phyloP scores from a whole-genome alignment of 164 flowering plant genomes.

The Chloranthus sessilifolius region DNA sequence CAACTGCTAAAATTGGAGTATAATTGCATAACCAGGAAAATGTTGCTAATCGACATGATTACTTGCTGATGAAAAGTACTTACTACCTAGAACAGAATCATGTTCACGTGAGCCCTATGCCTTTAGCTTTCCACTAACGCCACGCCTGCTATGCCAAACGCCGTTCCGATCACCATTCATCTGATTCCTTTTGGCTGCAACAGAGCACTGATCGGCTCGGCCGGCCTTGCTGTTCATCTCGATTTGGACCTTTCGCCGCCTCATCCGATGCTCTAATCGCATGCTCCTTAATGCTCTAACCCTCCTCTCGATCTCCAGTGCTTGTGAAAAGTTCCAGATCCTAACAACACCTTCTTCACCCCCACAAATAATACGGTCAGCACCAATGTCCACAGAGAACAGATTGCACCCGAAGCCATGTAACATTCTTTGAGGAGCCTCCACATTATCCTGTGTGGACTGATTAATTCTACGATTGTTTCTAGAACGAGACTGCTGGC shows the following conservation, averaged over 20 bases:
- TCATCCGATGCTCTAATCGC: constrained; percentile 74
- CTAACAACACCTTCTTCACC: constrained; percentile 87
- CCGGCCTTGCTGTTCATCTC: constrained; percentile 49
- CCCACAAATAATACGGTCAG: constrained; percentile 80
- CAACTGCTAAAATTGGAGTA: no score
- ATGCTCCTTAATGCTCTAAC: constrained; percentile 57
- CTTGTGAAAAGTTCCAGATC: constrained; percentile 89
- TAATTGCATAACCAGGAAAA: no score
- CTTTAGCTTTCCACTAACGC: constrained; percentile 54
- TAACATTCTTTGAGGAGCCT: constrained; percentile 91
- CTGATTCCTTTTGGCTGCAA: constrained; percentile 70
- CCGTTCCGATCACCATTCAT: constrained; percentile 40
- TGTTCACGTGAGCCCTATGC: no score
- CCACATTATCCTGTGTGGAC: constrained; percentile 18
- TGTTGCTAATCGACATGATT: constrained; percentile 6
- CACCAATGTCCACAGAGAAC: constrained; percentile 71
- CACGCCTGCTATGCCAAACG: constrained; percentile 52
- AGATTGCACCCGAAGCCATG: constrained; percentile 73
- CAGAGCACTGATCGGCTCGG: constrained; percentile 52
- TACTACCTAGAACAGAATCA: no score
- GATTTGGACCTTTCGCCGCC: constrained; percentile 51
- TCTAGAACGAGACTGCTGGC: constrained; percentile 18
- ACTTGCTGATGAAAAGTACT: no score
- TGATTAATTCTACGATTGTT: constrained; percentile 13
- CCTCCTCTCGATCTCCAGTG: constrained; percentile 63